Evolutionary conservation across 106 monocot genomes (phyloP), one percentile per base, ranked within the genome.

Genomic region (Platanthera guangdongensis): DNA sequence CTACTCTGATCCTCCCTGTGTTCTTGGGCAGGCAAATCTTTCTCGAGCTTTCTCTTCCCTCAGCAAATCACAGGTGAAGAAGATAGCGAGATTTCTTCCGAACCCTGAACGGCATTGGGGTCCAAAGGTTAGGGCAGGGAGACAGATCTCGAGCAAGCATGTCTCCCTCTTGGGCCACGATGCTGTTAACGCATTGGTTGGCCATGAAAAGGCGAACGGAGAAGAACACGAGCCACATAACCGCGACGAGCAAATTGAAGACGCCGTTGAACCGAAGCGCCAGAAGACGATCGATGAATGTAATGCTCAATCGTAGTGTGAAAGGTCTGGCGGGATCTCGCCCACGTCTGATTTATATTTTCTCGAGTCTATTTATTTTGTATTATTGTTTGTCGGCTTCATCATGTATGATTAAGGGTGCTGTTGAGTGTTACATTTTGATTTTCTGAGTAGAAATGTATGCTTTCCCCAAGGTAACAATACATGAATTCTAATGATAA

Each of bases 81-180:
- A 92, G 84, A 76, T 86, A 50, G 85, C 85, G 6, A 74, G 95
- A 15, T 95, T 88, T 70, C 88, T 88, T 67, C 92, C 92, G 9
- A 95, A 95, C 76, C 95, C 92, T 6, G 92, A 95, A 68, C 78
- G 85, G 64, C 86, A 92, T 49, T 95, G 95, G 95, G 95, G 92
- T 16, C 95, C 95, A 0, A 95, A 95, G 68, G 84, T 92, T 32
- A 87, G 84, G 75, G 95, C 95, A 2, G 95, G 95, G 8, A 82
- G 95, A 55, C 80, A 87, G 74, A 90, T 95, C 77, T 89, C 92
- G 46, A 90, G 90, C 81, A 95, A 95, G 81, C 92, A 95, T 76
- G 75, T 55, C 47, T 90, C 95, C 64, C 82, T 92, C 22, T 53
- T 89, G 68, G 89, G 89, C 16, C 71, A 78, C 0, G 72, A 89